phyloP scores from a whole-genome alignment of 441 rosid genomes.

The Populus hybrid region DNA sequence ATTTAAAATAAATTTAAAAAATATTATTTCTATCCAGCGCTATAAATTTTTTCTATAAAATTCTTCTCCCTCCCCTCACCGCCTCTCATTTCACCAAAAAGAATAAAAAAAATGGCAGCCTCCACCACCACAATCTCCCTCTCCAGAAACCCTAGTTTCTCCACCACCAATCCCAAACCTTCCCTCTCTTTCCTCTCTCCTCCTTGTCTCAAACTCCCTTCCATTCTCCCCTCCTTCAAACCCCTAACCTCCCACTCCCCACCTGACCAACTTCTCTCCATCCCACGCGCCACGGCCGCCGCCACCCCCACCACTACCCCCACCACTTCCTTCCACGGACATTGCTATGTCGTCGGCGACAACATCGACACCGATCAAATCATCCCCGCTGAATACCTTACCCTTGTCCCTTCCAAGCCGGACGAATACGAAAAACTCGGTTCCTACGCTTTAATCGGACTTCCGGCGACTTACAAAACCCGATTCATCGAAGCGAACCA shows the following conservation, averaged over 20 bases:
- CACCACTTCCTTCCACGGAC: conserved; percentile 59
- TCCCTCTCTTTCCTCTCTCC: conserved; percentile 7
- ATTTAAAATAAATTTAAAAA: no score
- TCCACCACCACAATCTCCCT: conserved; percentile 11
- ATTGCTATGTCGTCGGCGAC: conserved; percentile 84
- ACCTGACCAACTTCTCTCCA: not conserved
- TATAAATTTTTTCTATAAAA: no score
- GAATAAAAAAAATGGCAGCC: conserved; percentile 20
- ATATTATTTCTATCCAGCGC: not conserved
- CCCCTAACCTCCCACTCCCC: conserved; percentile 5
- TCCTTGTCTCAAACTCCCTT: conserved; percentile 20
- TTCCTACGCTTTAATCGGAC: conserved; percentile 73
- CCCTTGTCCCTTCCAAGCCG: conserved; percentile 85
- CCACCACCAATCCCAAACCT: conserved; percentile 15
- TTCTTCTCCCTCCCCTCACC: not conserved
- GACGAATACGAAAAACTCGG: conserved; percentile 85
- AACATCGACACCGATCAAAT: conserved; percentile 96
- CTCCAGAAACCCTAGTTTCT: conserved; percentile 3
- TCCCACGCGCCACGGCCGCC: conserved; percentile 18
- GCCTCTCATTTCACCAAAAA: not conserved
- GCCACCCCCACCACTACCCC: conserved; percentile 13
- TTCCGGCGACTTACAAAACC: conserved; percentile 59
- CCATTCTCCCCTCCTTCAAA: conserved; percentile 15
- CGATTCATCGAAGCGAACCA: conserved; percentile 55
- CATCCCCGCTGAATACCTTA: conserved; percentile 83